Evolutionary conservation across 441 rosid species (phyloP), one percentile per base, ranked within the genome.

Genomic region (Aquilaria agallochum): DNA sequence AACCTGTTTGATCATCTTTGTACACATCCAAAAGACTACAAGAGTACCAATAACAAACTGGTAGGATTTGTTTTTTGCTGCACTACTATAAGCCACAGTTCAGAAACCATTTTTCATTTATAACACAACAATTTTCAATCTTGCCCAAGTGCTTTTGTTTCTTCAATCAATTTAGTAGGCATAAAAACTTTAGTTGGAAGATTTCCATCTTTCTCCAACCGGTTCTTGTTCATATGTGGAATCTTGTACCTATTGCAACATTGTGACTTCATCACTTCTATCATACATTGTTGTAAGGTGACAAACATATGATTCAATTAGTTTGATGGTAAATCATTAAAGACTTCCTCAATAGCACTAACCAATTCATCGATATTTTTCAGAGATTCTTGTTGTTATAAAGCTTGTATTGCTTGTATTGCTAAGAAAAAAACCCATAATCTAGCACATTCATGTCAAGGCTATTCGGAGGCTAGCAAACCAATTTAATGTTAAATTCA

Each of bases 391-490:
- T 54, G 9, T 45, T 63, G 44, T 53, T 53, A 30, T 7, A 63
- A n/a, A 3, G 53, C 3, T 11, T 53, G 51, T 4, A 62, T 62
- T 0, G 66, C 58, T 10, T 20, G 12, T 20, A 20, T 20, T 20
- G 1, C 27, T 20, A 1, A 20, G 27, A 27, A 53, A 62, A 62
- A 42, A 40, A 53, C 13, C 66, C 66, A 52, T 34, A 58, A 11
- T 53, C 66, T 5, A 62, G 5, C 3, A 53, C 52, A 42, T 30
- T 52, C 12, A 62, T 14, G n/a, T 53, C 52, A 0, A 30, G 52
- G 45, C 58, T 52, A 30, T 53, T 52, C 0, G 66, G 42, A 53
- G 66, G 42, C 4, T 62, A 52, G 52, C 11, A 54, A 10, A 6
- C 6, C 2, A 54, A 13, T 2, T 11, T 30, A 9, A 31, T 44